A percentile compares a stretch with the other conserved stretches of the same genome.
These are phyloP conservation scores for Vaucheria bursata DNA, from an alignment of 352 stramenopile genomes.

Conservation along the genomic window DNA sequence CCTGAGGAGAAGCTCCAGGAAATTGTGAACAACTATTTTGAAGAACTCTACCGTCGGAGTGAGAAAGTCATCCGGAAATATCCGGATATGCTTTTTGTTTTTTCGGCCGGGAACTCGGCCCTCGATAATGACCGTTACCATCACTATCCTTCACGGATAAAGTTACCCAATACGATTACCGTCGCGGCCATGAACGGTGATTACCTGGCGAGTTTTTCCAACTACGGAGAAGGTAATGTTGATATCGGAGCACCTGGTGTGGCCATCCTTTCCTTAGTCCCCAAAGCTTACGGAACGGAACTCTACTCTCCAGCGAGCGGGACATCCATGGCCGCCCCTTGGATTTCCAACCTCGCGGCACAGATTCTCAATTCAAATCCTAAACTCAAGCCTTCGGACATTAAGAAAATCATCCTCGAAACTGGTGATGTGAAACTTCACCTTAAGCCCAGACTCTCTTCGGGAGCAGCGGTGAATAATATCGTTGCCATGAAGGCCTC, in stretches of 20 bases:
- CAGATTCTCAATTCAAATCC: background rate
- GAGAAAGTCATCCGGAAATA: background rate
- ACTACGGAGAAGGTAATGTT: background rate
- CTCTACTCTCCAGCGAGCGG: background rate
- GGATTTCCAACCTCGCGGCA: background rate
- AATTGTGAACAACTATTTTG: background rate
- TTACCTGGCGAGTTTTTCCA: slow-evolving; percentile 3
- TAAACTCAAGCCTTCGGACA: background rate
- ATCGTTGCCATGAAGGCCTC: background rate
- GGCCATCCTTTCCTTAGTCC: background rate
- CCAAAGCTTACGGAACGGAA: background rate
- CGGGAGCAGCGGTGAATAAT: background rate
- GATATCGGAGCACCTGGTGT: background rate
- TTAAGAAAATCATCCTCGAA: background rate
- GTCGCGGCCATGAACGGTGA: background rate
- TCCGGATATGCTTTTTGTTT: background rate
- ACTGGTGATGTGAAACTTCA: background rate
- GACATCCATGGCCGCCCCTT: background rate
- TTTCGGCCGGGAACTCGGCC: background rate
- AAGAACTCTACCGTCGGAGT: background rate
- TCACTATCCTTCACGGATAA: background rate
- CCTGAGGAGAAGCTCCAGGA: background rate
- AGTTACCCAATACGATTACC: background rate
- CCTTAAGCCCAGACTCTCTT: background rate
- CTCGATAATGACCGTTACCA: background rate